Evolutionary conservation across 1,284 basidiomycete species (phyloP), one percentile per base, ranked within the genome.

Genomic region (Coniophora puteana): DNA sequence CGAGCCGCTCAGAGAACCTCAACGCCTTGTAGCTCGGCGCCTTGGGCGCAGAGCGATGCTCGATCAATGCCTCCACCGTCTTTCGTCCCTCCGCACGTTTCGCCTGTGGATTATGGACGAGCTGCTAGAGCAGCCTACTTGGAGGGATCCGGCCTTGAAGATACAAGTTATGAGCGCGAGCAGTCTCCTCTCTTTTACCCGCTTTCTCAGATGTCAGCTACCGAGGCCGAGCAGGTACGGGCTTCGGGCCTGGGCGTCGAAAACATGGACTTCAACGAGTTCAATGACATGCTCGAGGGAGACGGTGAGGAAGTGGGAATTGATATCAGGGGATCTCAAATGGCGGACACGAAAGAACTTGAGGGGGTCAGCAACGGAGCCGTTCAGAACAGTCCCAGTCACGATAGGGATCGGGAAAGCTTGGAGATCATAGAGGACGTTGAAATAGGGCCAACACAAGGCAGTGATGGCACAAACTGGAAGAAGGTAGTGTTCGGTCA

Each of bases 131-230:
- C n/a, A n/a, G n/a, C n/a, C n/a, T n/a, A n/a, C n/a, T n/a, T n/a
- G n/a, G n/a, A n/a, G n/a, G n/a, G n/a, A n/a, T n/a, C n/a, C n/a
- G n/a, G n/a, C n/a, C n/a, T n/a, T n/a, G n/a, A n/a, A n/a, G n/a
- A n/a, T n/a, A n/a, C n/a, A n/a, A n/a, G n/a, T n/a, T n/a, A n/a
- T n/a, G n/a, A 45, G 40, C 47, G 51, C 36, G 45, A 56, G 32
- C 47, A 59, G 36, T 75, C 78, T 43, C 81, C 82, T 10, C 68
- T 87, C 38, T 85, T 88, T 57, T 63, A 83, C 28, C 82, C 80
- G 12, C 54, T 58, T 8, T 78, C 78, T 18, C 83, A 86, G 53
- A 65, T 80, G 33, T 80, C 81, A 10, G 65, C 67, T 21, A 69
- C 67, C 26, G 72, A 76, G 28, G 63, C 71, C 47, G 70, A 69